Percentiles rank a stretch among this genome's conserved stretches.
Evolutionary conservation across 2,329 filamentous ascomycete species (phyloP).

Genomic region (Fusarium proliferatum): DNA sequence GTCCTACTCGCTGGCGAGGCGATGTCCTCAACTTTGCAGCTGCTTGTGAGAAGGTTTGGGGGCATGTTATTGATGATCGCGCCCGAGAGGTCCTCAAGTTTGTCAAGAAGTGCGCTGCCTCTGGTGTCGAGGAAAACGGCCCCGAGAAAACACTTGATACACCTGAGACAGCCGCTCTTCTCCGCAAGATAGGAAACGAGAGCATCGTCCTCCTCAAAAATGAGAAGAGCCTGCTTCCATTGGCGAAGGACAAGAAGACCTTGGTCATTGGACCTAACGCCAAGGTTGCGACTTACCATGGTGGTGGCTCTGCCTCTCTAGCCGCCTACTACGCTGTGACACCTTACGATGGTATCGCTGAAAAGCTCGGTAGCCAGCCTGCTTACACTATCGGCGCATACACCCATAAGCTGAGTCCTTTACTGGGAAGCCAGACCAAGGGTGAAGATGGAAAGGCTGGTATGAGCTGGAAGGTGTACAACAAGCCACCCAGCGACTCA

Average conservation of each 20-base stretch:
- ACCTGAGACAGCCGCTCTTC: conserved; percentile 69
- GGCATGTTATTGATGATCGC: conserved; percentile 67
- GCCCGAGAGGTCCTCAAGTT: conserved; percentile 68
- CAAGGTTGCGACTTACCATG: conserved; percentile 67
- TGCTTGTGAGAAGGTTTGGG: conserved; percentile 65
- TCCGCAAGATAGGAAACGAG: conserved; percentile 74
- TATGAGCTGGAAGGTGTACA: conserved; percentile 71
- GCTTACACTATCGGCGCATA: conserved; percentile 70
- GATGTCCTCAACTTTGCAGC: conserved; percentile 63
- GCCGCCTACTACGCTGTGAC: conserved; percentile 75
- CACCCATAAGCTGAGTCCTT: conserved; percentile 72
- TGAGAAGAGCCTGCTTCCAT: conserved; percentile 70
- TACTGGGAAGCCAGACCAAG: conserved; percentile 64
- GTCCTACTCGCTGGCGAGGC: conserved; percentile 63
- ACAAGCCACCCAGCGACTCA: conserved; percentile 62
- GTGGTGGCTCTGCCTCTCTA: conserved; percentile 73
- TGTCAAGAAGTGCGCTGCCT: conserved; percentile 66
- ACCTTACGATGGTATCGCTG: conserved; percentile 76
- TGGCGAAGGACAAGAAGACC: conserved; percentile 70
- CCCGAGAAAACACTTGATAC: conserved; percentile 67
- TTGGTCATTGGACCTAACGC: conserved; percentile 69
- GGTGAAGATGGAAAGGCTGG: conserved; percentile 65
- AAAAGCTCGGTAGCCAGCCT: conserved; percentile 58
- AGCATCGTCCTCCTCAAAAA: conserved; percentile 82
- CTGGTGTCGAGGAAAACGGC: conserved; percentile 65